Conservation (phyloP, 1,284 basidiomycete species). For the Volvariella volvacea region DNA sequence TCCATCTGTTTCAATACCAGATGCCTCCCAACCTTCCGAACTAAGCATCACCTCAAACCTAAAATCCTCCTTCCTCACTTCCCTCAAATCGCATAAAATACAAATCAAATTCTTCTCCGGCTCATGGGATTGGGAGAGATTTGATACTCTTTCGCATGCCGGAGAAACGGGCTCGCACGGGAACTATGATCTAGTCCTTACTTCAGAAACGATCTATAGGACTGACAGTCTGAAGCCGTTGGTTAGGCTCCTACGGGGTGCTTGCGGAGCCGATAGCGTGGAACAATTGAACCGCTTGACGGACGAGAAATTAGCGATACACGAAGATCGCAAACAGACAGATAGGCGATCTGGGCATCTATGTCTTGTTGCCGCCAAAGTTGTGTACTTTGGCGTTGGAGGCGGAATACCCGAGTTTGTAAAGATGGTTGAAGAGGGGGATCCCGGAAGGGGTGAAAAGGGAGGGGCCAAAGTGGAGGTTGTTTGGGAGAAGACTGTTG, state of each 20-base stretch:
- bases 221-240: slow-evolving; percentile 64
- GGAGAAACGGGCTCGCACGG: slow-evolving; percentile 11
- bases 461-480: slow-evolving; percentile 34
- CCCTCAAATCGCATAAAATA: slow-evolving; percentile 50
- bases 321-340: too few species aligned
- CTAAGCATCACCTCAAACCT: slow-evolving; percentile 61
- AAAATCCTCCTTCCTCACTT: slow-evolving; percentile 54
- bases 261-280: slow-evolving; percentile 18
- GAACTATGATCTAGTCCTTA: slow-evolving; percentile 71
- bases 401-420: slow-evolving; percentile 81
- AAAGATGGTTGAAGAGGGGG: slow-evolving; percentile 33
- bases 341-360: slow-evolving; percentile 17
- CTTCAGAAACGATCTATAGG: slow-evolving; percentile 91
- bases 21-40: slow-evolving; percentile 33
- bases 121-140: slow-evolving; percentile 63
- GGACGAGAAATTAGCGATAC: too few species aligned
- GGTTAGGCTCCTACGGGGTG: slow-evolving; percentile 43
- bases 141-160: too few species aligned
- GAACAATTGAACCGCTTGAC: too few species aligned
- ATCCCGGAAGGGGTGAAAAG: slow-evolving; percentile 15
- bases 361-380: slow-evolving; percentile 82
- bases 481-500: slow-evolving; percentile 51
- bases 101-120: slow-evolving; percentile 76
- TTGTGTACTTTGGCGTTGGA: slow-evolving; percentile 95
- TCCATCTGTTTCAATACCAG: too few species aligned